Evolutionary conservation across 1,284 basidiomycete species (phyloP).

Genomic region (Sanghuangporus weigelae): DNA sequence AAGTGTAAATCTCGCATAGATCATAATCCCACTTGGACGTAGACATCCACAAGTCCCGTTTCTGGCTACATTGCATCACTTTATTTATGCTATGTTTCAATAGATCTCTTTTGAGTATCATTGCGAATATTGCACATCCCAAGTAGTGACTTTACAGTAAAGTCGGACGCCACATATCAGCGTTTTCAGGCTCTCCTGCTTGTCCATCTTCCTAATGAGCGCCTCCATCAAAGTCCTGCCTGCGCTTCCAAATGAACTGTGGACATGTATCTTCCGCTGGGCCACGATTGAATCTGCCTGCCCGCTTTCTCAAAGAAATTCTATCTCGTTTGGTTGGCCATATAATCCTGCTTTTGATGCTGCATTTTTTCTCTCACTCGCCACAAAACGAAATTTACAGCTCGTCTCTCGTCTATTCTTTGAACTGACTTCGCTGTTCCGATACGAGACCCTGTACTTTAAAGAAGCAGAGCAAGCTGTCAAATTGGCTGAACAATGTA

Average conservation of each 20-base stretch:
- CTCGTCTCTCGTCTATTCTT: conserved; percentile 4
- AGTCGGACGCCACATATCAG: neutral
- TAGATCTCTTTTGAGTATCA: neutral
- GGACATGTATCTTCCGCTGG: neutral
- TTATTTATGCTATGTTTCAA: neutral
- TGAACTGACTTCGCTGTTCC: neutral
- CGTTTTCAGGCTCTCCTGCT: neutral
- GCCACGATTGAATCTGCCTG: neutral
- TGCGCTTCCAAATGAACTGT: conserved; percentile 1
- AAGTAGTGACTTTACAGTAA: neutral
- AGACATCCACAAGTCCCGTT: neutral
- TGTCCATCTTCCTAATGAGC: neutral
- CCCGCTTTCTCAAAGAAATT: neutral
- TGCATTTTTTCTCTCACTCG: conserved; percentile 1
- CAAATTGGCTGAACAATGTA: neutral
- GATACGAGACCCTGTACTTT: conserved; percentile 6
- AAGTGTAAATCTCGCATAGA: neutral
- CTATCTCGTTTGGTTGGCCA: conserved; percentile 3
- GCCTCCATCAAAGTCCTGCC: neutral
- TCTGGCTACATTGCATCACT: neutral
- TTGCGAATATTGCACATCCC: neutral
- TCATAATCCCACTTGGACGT: neutral
- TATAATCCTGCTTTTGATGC: neutral
- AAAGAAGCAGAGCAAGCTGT: neutral
- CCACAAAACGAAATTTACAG: neutral